Percentiles rank a stretch among this genome's conserved stretches.
Evolutionary conservation across 2,329 filamentous ascomycete genomes (phyloP).

Genomic region (Ophiostoma quercus): DNA sequence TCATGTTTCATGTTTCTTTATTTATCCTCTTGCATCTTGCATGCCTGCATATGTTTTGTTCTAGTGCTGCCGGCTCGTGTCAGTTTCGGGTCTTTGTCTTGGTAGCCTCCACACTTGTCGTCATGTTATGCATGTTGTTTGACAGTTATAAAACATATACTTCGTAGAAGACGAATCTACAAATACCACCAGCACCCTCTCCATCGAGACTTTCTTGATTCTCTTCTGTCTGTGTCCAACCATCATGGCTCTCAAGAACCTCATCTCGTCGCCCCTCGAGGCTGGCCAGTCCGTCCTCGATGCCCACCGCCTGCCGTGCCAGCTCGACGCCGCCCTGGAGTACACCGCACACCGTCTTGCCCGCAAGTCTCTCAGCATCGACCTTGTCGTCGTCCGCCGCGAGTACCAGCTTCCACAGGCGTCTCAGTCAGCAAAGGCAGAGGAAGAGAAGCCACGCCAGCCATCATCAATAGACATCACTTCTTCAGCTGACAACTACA

Average conservation of each 20-base stretch:
- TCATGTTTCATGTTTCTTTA: slow-evolving; percentile 7
- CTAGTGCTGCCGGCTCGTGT: neutral
- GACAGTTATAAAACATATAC: neutral
- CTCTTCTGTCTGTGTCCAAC: neutral
- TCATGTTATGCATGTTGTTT: neutral
- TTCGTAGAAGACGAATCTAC: neutral
- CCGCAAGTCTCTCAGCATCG: slow-evolving; percentile 51
- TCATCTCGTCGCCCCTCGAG: slow-evolving; percentile 59
- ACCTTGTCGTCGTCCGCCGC: slow-evolving; percentile 52
- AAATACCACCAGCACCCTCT: neutral
- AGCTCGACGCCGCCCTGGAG: slow-evolving; percentile 51
- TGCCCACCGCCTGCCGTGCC: slow-evolving; percentile 51
- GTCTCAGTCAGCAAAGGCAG: neutral
- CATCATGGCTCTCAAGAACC: slow-evolving; percentile 46
- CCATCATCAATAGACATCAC: neutral
- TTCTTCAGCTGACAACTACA: neutral
- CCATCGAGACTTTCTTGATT: neutral
- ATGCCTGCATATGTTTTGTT: slow-evolving; percentile 9
- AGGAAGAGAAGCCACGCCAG: neutral
- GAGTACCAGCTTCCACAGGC: slow-evolving; percentile 50
- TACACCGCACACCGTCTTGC: slow-evolving; percentile 53
- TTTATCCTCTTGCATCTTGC: slow-evolving; percentile 1
- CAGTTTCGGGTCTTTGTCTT: neutral
- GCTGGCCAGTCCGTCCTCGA: slow-evolving; percentile 57
- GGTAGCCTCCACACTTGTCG: neutral